Base-by-base conservation (phyloP, 1,284 basidiomycete genomes). In the Naganishia albida region DNA sequence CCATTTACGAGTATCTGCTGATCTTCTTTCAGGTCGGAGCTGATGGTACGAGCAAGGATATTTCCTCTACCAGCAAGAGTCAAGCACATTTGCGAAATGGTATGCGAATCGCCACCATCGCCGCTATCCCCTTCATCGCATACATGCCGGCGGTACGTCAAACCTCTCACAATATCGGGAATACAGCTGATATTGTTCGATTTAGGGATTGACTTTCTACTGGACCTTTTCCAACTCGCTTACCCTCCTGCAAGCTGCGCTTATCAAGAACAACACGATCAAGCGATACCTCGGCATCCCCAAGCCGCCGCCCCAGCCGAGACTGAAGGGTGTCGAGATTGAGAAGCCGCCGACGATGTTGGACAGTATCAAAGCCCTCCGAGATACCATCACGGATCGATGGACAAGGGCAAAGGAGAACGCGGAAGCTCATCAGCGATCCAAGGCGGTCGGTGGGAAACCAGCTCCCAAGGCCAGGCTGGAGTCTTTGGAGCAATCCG, bases 81-180 rank as follows among this genome's bases (percentile, higher is more conserved):
- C 84, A 86, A 74, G 85, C 83, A 25, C 88, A 91, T 76, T 77
- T 88, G 63, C 85, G 89, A 82, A 91, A 93, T 73, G 77, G 82
- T 55, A 83, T 95, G 73, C 84, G 88, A 2, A 73, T 87, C 12
- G 72, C 88, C 23, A 85, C 87, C 13, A 71, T 89, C 42, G 70
- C 82, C 25, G 81, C 85, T 34, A 77, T 90, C 38, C 85, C 81
- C 68, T 80, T 92, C 72, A 85, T 92, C 80, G 75, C 79, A 20
- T 75, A 77, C 62, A 83, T 90, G 68, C 76, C 79, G 20, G 74
- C 78, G 10, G 78, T 78, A 56, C 69, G 75, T 73, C 28, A n/a
- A n/a, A 48, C 20, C 12, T 23, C 38, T 43, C 48, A 18, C 30
- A 1, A 30, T 20, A 1, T 18, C 44, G 56, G 34, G 20, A 30